Base-by-base conservation (phyloP, 1,139 yeast genomes). In the Maudiozyma humilis region DNA sequence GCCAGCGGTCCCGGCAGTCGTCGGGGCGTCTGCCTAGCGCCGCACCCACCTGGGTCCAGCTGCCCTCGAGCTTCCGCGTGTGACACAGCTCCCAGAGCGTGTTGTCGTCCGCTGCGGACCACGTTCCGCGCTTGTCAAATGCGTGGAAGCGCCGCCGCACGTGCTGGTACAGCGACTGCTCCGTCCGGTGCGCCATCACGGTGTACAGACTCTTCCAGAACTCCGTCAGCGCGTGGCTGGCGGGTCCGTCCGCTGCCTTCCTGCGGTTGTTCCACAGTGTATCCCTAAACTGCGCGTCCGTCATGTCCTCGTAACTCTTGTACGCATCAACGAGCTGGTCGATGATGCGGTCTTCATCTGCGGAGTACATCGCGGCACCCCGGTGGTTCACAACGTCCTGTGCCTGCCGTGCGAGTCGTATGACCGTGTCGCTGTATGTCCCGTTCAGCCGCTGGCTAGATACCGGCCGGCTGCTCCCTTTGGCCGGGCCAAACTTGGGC, bases 1-100 rank as follows among this genome's bases (percentile, higher is more conserved):
- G 73, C 95, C 95, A 89, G 49, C 96, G 71, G 61, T 89, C 96
- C 51, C 96, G 73, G 62, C 96, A 87, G 65, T 89, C 97, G 56
- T 89, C 96, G 0, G 96, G 96, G 96, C 89, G 88, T 56, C 96
- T 73, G 13, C 85, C 85, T 78, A 88, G 69, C 10, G 71, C 65
- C 43, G 73, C 73, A 1, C 96, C 96, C 50, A 88, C 82, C 36
- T 72, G 70, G 53, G 83, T 83, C 96, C 96, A 88, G 57, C 82
- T 85, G 8, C 91, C 86, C 45, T 79, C 84, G 4, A 43, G 25
- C 3, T 40, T 40, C 51, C 77, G 75, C 30, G 78, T 76, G 12
- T 72, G 66, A 2, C 85, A 85, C 44, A 85, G 68, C 44, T 72
- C 72, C 2, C 76, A 75, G 44, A 89, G 68, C 41, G 71, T 70